Conservation (phyloP, 2,329 filamentous ascomycete species). For the Xylariaceae sp. region DNA sequence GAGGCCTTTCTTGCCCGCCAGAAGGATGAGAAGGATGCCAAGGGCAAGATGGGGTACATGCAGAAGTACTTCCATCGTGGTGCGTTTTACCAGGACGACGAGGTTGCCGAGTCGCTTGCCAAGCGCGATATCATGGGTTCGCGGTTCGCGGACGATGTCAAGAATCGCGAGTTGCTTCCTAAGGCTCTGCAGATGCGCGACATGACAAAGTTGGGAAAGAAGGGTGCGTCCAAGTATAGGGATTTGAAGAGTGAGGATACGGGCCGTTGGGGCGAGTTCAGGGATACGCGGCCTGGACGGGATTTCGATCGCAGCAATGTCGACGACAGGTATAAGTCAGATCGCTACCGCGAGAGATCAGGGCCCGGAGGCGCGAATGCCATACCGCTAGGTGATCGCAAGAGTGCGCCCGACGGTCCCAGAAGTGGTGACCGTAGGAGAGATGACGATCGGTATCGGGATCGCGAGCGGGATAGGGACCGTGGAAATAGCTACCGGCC, state of each 20-base stretch:
- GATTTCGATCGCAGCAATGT: conserved; percentile 40
- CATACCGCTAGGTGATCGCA: conserved; percentile 61
- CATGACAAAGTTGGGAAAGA: conserved; percentile 88
- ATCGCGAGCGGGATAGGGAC: conserved; percentile 22
- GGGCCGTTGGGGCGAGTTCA: conserved; percentile 70
- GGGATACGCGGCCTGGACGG: conserved; percentile 41
- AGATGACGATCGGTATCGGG: conserved; percentile 24
- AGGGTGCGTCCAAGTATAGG: conserved; percentile 83
- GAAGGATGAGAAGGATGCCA: conserved; percentile 69
- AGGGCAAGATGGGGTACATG: conserved; percentile 83
- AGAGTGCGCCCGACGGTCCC: conserved; percentile 38
- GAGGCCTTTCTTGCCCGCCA: conserved; percentile 70
- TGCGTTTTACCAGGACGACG: conserved; percentile 86
- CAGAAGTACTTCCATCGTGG: conserved; percentile 97
- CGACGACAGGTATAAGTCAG: conserved; percentile 65
- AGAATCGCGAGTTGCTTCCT: conserved; percentile 75
- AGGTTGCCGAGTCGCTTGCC: conserved; percentile 67
- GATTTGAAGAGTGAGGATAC: conserved; percentile 90
- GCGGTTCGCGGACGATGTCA: conserved; percentile 74
- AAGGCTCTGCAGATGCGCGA: conserved; percentile 90
- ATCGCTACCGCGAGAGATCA: conserved; percentile 47
- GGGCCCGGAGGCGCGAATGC: conserved; percentile 61
- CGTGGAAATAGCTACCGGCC: conserved; percentile 30
- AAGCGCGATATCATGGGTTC: conserved; percentile 82
- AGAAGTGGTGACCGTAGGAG: conserved; percentile 31